Evolutionary conservation across 805 yeast species (phyloP).

Genomic region (Kodamaea fukazawae): DNA sequence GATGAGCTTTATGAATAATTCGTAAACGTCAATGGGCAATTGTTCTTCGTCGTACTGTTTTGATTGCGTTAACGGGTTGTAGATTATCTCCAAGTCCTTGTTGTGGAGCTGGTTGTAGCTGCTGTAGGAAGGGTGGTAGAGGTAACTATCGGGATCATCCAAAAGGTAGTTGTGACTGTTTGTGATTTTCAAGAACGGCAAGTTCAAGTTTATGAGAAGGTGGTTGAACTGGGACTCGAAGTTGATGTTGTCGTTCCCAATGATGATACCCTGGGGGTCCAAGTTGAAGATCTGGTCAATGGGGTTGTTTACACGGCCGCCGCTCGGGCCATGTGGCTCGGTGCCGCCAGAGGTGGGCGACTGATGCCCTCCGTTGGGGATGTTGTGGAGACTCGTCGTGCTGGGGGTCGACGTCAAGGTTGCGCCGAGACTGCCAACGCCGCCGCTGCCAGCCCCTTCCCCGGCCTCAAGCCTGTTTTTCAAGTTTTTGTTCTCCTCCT

Average conservation of each 20-base stretch:
- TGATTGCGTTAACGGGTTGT: constrained; percentile 37
- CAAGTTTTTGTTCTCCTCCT: constrained; percentile 49
- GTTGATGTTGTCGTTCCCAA: constrained; percentile 45
- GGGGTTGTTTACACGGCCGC: constrained; percentile 31
- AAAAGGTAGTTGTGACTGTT: constrained; percentile 42
- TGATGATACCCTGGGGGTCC: constrained; percentile 41
- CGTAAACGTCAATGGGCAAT: constrained; percentile 41
- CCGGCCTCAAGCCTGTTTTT: constrained; percentile 24
- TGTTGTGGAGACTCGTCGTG: too few species aligned
- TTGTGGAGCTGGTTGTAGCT: constrained; percentile 35
- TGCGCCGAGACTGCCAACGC: too few species aligned
- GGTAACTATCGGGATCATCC: constrained; percentile 41
- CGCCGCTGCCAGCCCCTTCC: too few species aligned
- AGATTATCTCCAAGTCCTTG: constrained; percentile 36
- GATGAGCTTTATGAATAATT: constrained; percentile 41
- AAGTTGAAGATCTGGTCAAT: constrained; percentile 45
- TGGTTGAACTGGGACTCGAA: constrained; percentile 47
- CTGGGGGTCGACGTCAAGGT: too few species aligned
- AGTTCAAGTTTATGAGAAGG: constrained; percentile 39
- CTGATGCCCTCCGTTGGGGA: too few species aligned
- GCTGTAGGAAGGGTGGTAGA: constrained; percentile 40
- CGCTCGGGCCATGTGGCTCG: too few species aligned
- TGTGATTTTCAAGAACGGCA: constrained; percentile 44
- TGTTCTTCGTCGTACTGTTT: constrained; percentile 8
- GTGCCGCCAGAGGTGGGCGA: too few species aligned